A percentile compares a stretch with the other conserved stretches of the same genome.
Evolutionary conservation across 345 rosid species (phyloP).

Genomic region (Laguncularia racemosa): DNA sequence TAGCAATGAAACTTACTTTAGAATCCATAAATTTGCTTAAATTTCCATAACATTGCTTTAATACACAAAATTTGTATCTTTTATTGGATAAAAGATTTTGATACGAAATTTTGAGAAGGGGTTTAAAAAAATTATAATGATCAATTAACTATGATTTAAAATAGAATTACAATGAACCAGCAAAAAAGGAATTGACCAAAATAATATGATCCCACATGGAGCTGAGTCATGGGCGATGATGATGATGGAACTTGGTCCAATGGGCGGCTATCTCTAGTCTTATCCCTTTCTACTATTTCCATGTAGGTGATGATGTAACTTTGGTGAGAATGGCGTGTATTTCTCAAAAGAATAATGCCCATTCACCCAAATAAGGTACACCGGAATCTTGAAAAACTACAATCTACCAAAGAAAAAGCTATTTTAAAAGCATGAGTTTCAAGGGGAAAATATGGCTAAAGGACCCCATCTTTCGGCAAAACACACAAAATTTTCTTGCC

Average conservation of each 20-base stretch:
- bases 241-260: slow-evolving; percentile 11
- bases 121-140: too few species aligned
- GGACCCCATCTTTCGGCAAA: slow-evolving; percentile 6
- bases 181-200: background rate
- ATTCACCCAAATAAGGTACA: background rate
- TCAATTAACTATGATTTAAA: too few species aligned
- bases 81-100: too few species aligned
- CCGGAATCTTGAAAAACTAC: slow-evolving; percentile 4
- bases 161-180: background rate
- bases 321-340: background rate
- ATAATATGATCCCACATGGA: background rate
- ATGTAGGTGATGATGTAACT: slow-evolving; percentile 10
- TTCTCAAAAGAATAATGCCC: too few species aligned
- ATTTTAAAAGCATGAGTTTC: background rate
- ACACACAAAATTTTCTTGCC: background rate
- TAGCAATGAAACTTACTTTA: too few species aligned
- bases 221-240: slow-evolving; percentile 12
- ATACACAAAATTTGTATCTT: too few species aligned
- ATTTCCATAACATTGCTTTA: too few species aligned
- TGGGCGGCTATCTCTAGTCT: slow-evolving; percentile 20
- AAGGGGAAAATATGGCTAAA: background rate
- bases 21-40: too few species aligned
- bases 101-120: too few species aligned
- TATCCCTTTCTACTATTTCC: slow-evolving; percentile 6
- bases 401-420: background rate